These are phyloP conservation scores for Caryopteris hybrid DNA, from an alignment of 305 asterid species.

Conservation along the genomic window DNA sequence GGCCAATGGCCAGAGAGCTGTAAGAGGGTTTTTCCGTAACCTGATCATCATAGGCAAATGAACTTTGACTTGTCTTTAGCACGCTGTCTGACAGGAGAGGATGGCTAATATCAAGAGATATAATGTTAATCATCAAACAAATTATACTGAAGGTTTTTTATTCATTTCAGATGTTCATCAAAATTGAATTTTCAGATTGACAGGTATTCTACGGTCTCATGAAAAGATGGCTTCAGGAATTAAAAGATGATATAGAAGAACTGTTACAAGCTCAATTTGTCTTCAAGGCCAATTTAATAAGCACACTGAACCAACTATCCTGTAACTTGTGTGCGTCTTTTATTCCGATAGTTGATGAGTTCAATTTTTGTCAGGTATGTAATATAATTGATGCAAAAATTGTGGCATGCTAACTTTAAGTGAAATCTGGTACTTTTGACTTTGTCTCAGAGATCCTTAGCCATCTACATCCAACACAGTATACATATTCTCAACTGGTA, in stretches of 20 bases:
- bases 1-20: not conserved
- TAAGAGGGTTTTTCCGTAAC: not conserved
- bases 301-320: conserved; percentile 53
- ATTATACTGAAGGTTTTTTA: not conserved
- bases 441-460: conserved; percentile 3
- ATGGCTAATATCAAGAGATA: conserved; percentile 1
- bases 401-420: conserved; percentile 11
- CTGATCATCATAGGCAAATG: not conserved
- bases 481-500: not conserved
- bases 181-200: conserved; percentile 46
- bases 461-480: not conserved
- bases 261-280: conserved; percentile 62
- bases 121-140: not conserved
- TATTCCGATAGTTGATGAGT: conserved; percentile 55
- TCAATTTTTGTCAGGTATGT: conserved; percentile 66
- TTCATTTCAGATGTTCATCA: conserved; percentile 18
- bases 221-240: conserved; percentile 76
- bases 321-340: conserved; percentile 62
- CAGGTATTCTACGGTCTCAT: conserved; percentile 57
- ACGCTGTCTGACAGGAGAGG: conserved; percentile 3
- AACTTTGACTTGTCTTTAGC: not conserved
- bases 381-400: conserved; percentile 14
- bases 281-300: conserved; percentile 55
- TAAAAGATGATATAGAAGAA: conserved; percentile 57
- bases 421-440: not conserved